These are phyloP conservation scores for Pyrus hybrid DNA, from an alignment of 331 rosid species.

Conservation along the genomic window DNA sequence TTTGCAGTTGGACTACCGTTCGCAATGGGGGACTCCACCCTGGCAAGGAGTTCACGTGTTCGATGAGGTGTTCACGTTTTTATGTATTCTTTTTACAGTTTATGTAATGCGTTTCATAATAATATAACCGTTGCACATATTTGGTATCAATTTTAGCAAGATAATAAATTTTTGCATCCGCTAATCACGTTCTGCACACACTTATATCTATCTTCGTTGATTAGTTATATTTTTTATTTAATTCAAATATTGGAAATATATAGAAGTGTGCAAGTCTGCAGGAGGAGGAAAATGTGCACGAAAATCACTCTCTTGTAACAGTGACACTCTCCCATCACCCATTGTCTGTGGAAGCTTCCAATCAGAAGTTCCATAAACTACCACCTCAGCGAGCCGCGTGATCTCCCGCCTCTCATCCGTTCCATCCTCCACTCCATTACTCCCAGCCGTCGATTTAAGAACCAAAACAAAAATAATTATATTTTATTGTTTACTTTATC, in stretches of 20 bases:
- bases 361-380: neutral
- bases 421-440: constrained; percentile 3
- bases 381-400: constrained; percentile 60
- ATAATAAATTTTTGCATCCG: neutral
- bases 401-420: constrained; percentile 7
- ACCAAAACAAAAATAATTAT: neutral
- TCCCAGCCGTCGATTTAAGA: constrained; percentile 44
- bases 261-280: neutral
- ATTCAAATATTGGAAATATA: too few relatives aligned
- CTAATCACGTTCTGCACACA: neutral
- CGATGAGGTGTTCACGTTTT: neutral
- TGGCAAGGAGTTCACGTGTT: neutral
- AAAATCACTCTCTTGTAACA: neutral
- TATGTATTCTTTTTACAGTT: too few relatives aligned
- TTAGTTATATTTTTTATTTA: too few relatives aligned
- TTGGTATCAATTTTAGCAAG: neutral
- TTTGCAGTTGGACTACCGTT: neutral
- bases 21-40: neutral
- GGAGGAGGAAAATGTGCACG: too few relatives aligned
- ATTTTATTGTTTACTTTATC: neutral
- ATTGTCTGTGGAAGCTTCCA: neutral
- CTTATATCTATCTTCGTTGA: too few relatives aligned
- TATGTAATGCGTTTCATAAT: neutral
- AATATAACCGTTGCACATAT: neutral
- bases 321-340: neutral